Evolutionary conservation across 495 filamentous ascomycete genomes (phyloP).

Genomic region (Filosporella fistucella): DNA sequence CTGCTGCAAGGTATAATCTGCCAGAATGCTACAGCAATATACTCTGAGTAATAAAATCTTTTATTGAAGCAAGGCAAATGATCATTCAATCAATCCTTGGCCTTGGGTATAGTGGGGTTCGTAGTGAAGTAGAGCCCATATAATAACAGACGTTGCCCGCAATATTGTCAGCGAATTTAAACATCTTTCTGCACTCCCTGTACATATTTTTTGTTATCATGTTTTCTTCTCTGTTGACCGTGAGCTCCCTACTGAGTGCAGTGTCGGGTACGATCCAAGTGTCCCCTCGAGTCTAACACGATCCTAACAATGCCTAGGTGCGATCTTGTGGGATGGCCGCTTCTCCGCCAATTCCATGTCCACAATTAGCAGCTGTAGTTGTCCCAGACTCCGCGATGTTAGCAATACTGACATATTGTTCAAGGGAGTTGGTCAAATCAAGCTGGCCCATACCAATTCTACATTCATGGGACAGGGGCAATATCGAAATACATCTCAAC

Average conservation of each 20-base stretch:
- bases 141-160: no score
- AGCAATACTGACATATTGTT: neutral
- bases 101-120: no score
- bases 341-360: constrained; percentile 44
- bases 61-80: no score
- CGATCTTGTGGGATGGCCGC: constrained; percentile 54
- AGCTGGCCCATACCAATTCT: constrained; percentile 66
- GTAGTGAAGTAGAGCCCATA: no score
- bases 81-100: no score
- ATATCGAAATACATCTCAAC: constrained; percentile 50
- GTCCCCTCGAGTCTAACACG: neutral
- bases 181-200: no score
- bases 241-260: neutral
- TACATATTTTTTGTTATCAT: no score
- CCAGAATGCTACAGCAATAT: no score
- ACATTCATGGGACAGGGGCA: constrained; percentile 55
- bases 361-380: neutral
- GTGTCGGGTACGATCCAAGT: neutral
- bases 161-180: no score
- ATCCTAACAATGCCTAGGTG: neutral
- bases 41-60: no score
- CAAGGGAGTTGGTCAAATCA: constrained; percentile 63
- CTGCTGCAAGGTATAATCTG: no score
- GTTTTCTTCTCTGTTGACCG: neutral
- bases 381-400: neutral